phyloP scores from a whole-genome alignment of 331 rosid genomes.

The Quercus phellos region DNA sequence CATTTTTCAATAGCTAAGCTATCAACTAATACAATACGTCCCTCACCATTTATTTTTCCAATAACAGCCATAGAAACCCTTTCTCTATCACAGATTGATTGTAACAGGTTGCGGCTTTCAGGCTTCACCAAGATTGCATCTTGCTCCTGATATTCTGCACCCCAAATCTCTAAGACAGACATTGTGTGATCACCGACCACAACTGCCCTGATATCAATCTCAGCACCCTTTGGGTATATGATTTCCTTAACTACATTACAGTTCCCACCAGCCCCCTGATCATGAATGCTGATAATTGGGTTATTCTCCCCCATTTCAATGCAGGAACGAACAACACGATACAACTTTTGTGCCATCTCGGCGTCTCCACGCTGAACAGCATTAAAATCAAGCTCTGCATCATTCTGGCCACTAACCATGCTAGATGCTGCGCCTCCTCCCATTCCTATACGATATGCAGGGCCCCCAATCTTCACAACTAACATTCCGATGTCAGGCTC shows the following conservation, averaged over 20 bases:
- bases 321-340: constrained; percentile 90
- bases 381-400: constrained; percentile 82
- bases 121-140: constrained; percentile 87
- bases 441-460: constrained; percentile 93
- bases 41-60: constrained; percentile 73
- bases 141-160: constrained; percentile 94
- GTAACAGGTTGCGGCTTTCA: constrained; percentile 57
- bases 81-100: constrained; percentile 72
- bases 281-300: constrained; percentile 87
- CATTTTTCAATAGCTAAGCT: constrained; percentile 49
- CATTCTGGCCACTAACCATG: constrained; percentile 94
- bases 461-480: constrained; percentile 93
- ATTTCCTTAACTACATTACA: constrained; percentile 91
- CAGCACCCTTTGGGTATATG: constrained; percentile 80
- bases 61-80: constrained; percentile 90
- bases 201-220: constrained; percentile 69
- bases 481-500: constrained; percentile 88
- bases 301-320: constrained; percentile 88
- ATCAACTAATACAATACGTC: constrained; percentile 66
- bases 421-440: constrained; percentile 98
- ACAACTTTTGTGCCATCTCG: constrained; percentile 90
- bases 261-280: constrained; percentile 95
- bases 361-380: constrained; percentile 98
- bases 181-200: constrained; percentile 89
- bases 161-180: constrained; percentile 92